Evolutionary conservation across 2,329 filamentous ascomycete genomes (phyloP).

Genomic region (Fusarium sp.): DNA sequence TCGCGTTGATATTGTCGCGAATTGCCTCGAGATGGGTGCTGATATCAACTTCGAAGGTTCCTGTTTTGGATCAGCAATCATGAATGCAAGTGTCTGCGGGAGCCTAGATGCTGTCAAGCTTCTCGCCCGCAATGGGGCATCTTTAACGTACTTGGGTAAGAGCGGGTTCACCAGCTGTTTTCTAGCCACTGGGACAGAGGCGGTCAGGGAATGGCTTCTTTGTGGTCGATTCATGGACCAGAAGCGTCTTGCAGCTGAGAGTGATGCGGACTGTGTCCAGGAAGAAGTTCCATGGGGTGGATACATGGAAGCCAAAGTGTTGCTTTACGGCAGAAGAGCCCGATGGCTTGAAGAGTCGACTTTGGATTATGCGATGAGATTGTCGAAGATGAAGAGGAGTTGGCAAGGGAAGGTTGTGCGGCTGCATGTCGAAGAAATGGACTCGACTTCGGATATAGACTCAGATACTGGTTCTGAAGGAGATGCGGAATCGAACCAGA

Average conservation of each 20-base stretch:
- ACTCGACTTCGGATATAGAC: accelerated
- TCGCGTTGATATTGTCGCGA: background rate
- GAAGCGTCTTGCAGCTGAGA: background rate
- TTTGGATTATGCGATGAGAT: background rate
- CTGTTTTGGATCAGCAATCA: constrained; percentile 3
- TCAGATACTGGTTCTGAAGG: background rate
- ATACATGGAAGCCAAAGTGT: accelerated
- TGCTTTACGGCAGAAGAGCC: background rate
- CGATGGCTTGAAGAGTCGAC: background rate
- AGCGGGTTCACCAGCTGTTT: background rate
- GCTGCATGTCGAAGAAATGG: background rate
- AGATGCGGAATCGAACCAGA: background rate
- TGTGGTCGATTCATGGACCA: background rate
- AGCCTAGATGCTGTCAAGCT: background rate
- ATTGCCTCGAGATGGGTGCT: background rate
- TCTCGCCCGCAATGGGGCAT: background rate
- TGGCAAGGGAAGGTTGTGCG: background rate
- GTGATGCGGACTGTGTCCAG: accelerated
- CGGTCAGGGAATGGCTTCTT: background rate
- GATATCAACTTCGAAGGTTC: constrained; percentile 8
- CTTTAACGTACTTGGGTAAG: background rate
- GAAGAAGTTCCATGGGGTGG: background rate
- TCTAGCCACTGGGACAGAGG: background rate
- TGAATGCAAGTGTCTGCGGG: constrained; percentile 17
- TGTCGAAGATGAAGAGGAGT: background rate